These are phyloP conservation scores for Alisma plantagoaquatica DNA, from an alignment of 106 monocot genomes.

Conservation along the genomic window DNA sequence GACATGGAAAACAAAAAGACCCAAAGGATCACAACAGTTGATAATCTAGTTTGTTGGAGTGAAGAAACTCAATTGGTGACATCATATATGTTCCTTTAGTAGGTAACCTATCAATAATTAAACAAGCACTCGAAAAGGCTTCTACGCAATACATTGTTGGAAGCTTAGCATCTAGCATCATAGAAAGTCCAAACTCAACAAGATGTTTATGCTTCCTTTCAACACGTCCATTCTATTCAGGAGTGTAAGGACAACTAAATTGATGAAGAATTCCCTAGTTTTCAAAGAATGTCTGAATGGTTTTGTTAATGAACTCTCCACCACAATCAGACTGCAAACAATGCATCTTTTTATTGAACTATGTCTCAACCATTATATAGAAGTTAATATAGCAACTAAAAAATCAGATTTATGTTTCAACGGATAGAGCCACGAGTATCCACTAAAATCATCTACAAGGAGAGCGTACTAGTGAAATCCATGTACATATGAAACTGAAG, in stretches of 20 bases:
- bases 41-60: neutral
- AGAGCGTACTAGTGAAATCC: too few relatives aligned
- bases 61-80: neutral
- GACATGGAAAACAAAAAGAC: neutral
- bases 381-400: too few relatives aligned
- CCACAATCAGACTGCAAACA: neutral
- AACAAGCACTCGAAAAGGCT: neutral
- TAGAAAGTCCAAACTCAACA: neutral
- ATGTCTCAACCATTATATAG: too few relatives aligned
- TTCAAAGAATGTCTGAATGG: neutral
- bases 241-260: neutral
- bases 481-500: too few relatives aligned
- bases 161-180: neutral
- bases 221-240: neutral
- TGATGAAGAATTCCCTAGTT: neutral
- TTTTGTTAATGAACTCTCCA: neutral
- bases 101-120: neutral
- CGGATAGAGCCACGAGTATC: too few relatives aligned
- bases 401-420: too few relatives aligned
- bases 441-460: too few relatives aligned
- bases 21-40: neutral
- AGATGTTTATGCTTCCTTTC: neutral
- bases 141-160: neutral
- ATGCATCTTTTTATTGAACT: neutral
- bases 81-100: neutral